phyloP scores from a whole-genome alignment of 2,329 filamentous ascomycete genomes.

The Fusarium coffeatum region DNA sequence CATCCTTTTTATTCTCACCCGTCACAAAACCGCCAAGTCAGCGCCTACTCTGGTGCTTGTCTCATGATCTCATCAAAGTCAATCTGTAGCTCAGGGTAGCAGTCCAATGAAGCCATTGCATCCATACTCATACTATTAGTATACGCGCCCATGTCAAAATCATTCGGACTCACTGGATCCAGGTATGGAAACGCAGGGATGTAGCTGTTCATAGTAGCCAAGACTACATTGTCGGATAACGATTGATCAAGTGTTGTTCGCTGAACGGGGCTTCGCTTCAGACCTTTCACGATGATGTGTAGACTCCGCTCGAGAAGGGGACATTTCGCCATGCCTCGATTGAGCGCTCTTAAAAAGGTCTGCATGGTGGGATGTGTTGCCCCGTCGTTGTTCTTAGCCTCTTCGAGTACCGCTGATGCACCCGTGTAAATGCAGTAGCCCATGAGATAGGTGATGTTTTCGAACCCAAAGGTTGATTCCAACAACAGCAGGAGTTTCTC shows the following conservation, averaged over 20 bases:
- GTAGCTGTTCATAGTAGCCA: not conserved
- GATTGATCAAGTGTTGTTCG: not conserved
- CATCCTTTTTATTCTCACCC: too few species aligned
- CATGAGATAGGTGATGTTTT: constrained; percentile 14
- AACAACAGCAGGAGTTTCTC: constrained; percentile 1
- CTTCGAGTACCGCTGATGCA: constrained; percentile 4
- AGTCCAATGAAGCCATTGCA: constrained; percentile 3
- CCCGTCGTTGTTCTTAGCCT: not conserved
- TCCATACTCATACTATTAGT: constrained; percentile 12
- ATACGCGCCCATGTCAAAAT: constrained; percentile 10
- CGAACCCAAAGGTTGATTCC: constrained; percentile 7
- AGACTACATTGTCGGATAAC: not conserved
- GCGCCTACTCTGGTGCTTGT: not conserved
- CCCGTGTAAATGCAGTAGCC: constrained; percentile 9
- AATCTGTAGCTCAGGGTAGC: constrained; percentile 10
- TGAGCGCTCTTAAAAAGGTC: constrained; percentile 2
- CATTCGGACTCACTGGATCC: constrained; percentile 1
- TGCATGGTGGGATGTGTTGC: constrained; percentile 11
- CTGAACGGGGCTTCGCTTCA: not conserved
- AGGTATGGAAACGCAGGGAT: constrained; percentile 9
- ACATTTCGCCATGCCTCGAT: constrained; percentile 4
- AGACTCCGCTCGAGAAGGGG: constrained; percentile 1
- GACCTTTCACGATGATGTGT: constrained; percentile 12
- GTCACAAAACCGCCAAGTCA: too few species aligned
- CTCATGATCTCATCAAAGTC: constrained; percentile 12